phyloP scores from a whole-genome alignment of 2,329 filamentous ascomycete genomes.

The Coniella vitis region DNA sequence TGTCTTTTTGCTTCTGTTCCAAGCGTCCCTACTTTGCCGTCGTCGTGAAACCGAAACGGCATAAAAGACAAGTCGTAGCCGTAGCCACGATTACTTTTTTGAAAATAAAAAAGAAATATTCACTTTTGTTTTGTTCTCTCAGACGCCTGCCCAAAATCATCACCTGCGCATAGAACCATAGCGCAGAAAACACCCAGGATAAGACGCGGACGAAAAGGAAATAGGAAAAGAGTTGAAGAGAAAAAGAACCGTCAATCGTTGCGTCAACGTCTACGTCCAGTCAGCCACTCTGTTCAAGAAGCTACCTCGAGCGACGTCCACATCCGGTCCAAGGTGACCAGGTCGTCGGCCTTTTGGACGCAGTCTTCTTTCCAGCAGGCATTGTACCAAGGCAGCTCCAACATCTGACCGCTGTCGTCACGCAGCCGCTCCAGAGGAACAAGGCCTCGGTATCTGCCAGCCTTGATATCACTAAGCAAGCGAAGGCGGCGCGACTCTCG shows the following conservation, averaged over 20 bases:
- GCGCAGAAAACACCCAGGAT: too few species aligned
- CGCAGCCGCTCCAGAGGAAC: conserved; percentile 24
- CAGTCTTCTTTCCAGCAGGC: conserved; percentile 44
- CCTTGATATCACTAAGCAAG: conserved; percentile 7
- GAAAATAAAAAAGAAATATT: not conserved
- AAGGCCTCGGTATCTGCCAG: conserved; percentile 1
- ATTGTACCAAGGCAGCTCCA: conserved; percentile 37
- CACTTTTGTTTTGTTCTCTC: not conserved
- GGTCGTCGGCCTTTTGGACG: conserved; percentile 31
- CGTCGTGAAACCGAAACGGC: conserved; percentile 8
- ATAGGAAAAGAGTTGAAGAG: conserved; percentile 4
- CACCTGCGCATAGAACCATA: not conserved
- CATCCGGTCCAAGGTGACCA: conserved; percentile 35
- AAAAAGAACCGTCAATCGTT: not conserved
- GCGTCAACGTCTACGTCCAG: not conserved
- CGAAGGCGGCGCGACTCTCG: conserved; percentile 50
- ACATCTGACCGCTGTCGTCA: conserved; percentile 30
- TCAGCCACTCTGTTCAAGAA: not conserved
- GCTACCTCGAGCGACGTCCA: conserved; percentile 33
- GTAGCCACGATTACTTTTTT: conserved; percentile 3
- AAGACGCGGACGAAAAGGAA: too few species aligned
- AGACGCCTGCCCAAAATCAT: conserved; percentile 5
- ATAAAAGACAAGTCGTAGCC: conserved; percentile 3
- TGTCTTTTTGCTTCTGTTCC: conserved; percentile 10
- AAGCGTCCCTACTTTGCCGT: not conserved